These are phyloP conservation scores for Suillus subaureus DNA, from an alignment of 768 basidiomycete species.

Conservation along the genomic window DNA sequence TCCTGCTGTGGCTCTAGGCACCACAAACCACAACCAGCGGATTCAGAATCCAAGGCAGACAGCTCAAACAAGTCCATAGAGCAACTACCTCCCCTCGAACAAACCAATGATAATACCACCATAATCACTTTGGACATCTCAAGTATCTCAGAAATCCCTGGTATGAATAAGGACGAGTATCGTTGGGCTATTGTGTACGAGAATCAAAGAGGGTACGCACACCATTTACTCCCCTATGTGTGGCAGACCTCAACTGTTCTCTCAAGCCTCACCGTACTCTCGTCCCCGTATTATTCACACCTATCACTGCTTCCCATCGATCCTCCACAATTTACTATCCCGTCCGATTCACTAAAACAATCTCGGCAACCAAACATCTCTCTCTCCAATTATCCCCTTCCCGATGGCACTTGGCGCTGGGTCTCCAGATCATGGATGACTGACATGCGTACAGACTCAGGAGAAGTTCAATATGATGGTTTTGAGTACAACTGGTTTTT, in stretches of 20 bases:
- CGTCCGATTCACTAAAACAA: slow-evolving; percentile 40
- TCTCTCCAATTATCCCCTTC: slow-evolving; percentile 67
- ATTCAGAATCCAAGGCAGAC: neutral
- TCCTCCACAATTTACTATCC: slow-evolving; percentile 73
- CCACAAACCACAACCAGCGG: slow-evolving; percentile 11
- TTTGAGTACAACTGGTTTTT: slow-evolving; percentile 88
- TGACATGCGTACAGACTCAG: slow-evolving; percentile 79
- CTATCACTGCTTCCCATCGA: slow-evolving; percentile 71
- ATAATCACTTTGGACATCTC: slow-evolving; percentile 36
- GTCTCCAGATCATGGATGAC: slow-evolving; percentile 83
- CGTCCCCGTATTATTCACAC: slow-evolving; percentile 70
- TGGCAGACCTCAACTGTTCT: slow-evolving; percentile 10
- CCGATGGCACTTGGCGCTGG: slow-evolving; percentile 83
- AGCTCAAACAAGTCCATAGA: slow-evolving; percentile 5
- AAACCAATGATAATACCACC: slow-evolving; percentile 12
- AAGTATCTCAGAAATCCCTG: slow-evolving; percentile 24
- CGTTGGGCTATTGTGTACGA: slow-evolving; percentile 82
- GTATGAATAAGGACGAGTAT: slow-evolving; percentile 52
- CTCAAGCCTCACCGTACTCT: slow-evolving; percentile 66
- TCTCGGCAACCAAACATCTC: slow-evolving; percentile 56
- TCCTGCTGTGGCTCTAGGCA: slow-evolving; percentile 10
- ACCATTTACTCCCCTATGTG: neutral
- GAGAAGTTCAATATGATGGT: slow-evolving; percentile 79
- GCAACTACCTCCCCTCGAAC: slow-evolving; percentile 5
- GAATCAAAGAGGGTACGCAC: slow-evolving; percentile 76